Conservation (phyloP, 176 grass and related monocot species). For the Eleusine indica region DNA sequence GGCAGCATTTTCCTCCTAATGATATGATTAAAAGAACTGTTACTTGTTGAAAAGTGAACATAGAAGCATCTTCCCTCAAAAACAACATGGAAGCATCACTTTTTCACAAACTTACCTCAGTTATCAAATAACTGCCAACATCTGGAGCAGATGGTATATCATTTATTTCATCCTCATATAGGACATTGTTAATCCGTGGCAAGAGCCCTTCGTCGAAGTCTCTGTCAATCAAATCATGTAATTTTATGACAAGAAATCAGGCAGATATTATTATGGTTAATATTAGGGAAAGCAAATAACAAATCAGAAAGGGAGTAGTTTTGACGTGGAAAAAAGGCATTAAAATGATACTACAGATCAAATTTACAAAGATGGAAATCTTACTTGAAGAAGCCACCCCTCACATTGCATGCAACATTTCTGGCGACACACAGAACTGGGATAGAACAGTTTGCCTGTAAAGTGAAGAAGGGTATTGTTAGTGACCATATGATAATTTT, state of each 20-base stretch:
- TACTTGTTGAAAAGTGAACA: slow-evolving; percentile 28
- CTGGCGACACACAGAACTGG: slow-evolving; percentile 92
- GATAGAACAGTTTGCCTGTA: slow-evolving; percentile 74
- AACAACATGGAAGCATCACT: slow-evolving; percentile 19
- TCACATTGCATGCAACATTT: slow-evolving; percentile 98
- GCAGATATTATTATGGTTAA: not conserved
- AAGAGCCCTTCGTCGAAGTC: slow-evolving; percentile 90
- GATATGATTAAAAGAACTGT: slow-evolving; percentile 26
- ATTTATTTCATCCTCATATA: slow-evolving; percentile 86
- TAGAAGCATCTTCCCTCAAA: slow-evolving; percentile 7
- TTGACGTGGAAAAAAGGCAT: slow-evolving; percentile 16
- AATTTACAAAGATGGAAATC: slow-evolving; percentile 34
- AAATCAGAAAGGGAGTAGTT: slow-evolving; percentile 23
- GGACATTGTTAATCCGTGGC: slow-evolving; percentile 62
- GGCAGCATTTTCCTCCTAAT: slow-evolving; percentile 70
- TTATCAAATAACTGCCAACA: slow-evolving; percentile 89
- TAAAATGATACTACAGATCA: slow-evolving; percentile 21
- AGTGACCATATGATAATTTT: slow-evolving; percentile 29
- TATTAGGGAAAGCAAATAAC: slow-evolving; percentile 14
- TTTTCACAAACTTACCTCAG: slow-evolving; percentile 59
- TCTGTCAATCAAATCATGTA: slow-evolving; percentile 50
- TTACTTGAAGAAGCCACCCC: slow-evolving; percentile 99
- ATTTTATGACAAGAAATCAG: slow-evolving; percentile 28
- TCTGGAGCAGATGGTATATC: slow-evolving; percentile 83
- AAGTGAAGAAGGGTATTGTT: slow-evolving; percentile 31